Conservation (phyloP, 2,329 filamentous ascomycete species). For the Paramyrothecium roridum region DNA sequence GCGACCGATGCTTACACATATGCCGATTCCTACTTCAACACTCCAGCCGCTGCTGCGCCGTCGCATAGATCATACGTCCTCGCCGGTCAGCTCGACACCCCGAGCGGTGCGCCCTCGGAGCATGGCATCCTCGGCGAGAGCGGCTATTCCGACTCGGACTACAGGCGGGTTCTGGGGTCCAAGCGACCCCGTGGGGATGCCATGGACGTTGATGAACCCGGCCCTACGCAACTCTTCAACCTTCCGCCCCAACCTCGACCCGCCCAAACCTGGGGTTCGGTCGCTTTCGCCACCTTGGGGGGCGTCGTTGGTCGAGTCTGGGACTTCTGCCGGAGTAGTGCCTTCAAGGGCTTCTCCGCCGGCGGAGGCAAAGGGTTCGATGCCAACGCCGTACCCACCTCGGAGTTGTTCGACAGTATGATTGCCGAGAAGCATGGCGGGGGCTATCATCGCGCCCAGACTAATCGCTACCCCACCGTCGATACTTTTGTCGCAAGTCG, state of each 20-base stretch:
- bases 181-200: constrained; percentile 34
- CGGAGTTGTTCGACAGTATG: constrained; percentile 10
- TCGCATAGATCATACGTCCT: constrained; percentile 38
- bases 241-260: constrained; percentile 23
- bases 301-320: constrained; percentile 75
- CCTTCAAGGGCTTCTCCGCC: constrained; percentile 82
- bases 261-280: constrained; percentile 49
- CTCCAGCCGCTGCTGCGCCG: constrained; percentile 11
- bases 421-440: constrained; percentile 12
- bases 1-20: constrained; percentile 11
- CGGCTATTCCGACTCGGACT: constrained; percentile 55
- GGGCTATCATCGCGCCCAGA: constrained; percentile 15
- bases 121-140: constrained; percentile 46
- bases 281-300: constrained; percentile 61
- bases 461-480: constrained; percentile 29
- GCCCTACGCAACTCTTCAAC: constrained; percentile 28
- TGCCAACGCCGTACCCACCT: constrained; percentile 30
- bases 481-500: constrained; percentile 8
- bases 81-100: constrained; percentile 52
- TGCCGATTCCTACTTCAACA: constrained; percentile 14
- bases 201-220: constrained; percentile 27
- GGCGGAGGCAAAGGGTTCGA: constrained; percentile 75
- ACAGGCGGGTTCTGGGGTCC: constrained; percentile 49
- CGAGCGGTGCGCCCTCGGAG: constrained; percentile 27
- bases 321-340: constrained; percentile 73